Base-by-base conservation (phyloP, 768 basidiomycete species). In the Pleurotus tuoliensis region DNA sequence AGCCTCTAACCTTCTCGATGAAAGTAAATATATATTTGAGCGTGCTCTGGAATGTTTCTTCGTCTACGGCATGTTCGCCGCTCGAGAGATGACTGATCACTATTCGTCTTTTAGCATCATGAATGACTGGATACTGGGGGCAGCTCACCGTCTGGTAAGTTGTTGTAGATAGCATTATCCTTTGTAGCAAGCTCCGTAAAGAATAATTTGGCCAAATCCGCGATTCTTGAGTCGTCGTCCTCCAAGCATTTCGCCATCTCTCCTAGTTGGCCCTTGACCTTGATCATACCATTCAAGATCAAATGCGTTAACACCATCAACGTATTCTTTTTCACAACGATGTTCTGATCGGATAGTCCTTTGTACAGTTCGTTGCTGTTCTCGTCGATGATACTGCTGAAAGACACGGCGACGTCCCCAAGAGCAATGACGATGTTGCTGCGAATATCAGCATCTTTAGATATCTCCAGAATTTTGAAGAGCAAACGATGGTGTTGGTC, bases 241-340 rank as follows among this genome's bases (percentile, higher is more conserved):
- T 98, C 94, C 5, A 98, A 73, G 67, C 97, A 98, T 71, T 99
- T 98, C n/a, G 96, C 97, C 96, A 99, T 98, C 78, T 99, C 97
- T 15, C 97, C 97, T 5, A 99, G 78, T 68, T 99, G 96, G 1
- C 97, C 97, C 73, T 99, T 98, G 63, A 98, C 95, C 72, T 98
- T 99, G 80, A 99, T 91, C 97, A 98, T 98, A 2, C 96, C 96
- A 64, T 98, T 98, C 59, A 99, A 74, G 66, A 98, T 98, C 58
- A 99, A 74, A 69, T 98, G 94, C 9, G 94, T 96, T 56, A 98
- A 78, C 27, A 98, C 97, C 96, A 98, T 98, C 45, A 99, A 81
- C 37, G 96, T 97, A 73, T 98, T 98, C 80, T 98, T 98, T 84
- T 98, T 99, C 61, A 99, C 96, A 40, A 88, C 82, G 8, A 92